phyloP scores from a whole-genome alignment of 2,329 filamentous ascomycete genomes.

The Neofusicoccum umdonicola region DNA sequence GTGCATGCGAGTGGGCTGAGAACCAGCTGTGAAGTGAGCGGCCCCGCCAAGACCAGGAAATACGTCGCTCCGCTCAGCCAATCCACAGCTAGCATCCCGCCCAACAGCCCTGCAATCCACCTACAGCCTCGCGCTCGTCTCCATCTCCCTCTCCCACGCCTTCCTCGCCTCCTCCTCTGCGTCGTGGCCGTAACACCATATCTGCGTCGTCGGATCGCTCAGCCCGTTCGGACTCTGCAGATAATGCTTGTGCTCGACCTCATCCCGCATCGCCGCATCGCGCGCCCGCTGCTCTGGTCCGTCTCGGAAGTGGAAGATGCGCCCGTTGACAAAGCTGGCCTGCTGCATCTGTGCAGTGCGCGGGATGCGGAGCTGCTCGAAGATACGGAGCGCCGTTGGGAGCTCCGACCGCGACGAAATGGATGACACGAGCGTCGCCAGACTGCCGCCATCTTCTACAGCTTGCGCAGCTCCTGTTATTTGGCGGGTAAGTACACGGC shows the following conservation, averaged over 20 bases:
- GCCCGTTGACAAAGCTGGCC: constrained; percentile 47
- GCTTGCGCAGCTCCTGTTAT: constrained; percentile 55
- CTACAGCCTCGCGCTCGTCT: background rate
- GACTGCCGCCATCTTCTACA: constrained; percentile 64
- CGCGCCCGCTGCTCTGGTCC: constrained; percentile 25
- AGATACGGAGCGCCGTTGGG: constrained; percentile 34
- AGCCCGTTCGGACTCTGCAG: constrained; percentile 7
- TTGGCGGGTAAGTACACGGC: background rate
- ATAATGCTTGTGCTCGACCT: background rate
- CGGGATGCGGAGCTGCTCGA: constrained; percentile 36
- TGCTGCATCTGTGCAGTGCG: constrained; percentile 43
- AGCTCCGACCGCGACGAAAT: constrained; percentile 30
- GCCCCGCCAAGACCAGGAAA: background rate
- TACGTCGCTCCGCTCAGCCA: background rate
- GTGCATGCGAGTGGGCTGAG: too few relatives aligned
- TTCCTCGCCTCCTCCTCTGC: constrained; percentile 3
- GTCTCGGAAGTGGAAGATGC: constrained; percentile 44
- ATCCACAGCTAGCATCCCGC: background rate
- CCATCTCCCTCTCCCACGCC: constrained; percentile 22
- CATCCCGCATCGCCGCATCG: constrained; percentile 23
- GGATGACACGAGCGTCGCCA: constrained; percentile 47
- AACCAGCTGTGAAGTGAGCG: background rate
- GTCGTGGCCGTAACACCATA: constrained; percentile 2
- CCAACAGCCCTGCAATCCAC: background rate
- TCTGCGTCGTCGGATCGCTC: constrained; percentile 4